Evolutionary conservation across 2,329 filamentous ascomycete species (phyloP).

Genomic region (Sphaerulina populicola): DNA sequence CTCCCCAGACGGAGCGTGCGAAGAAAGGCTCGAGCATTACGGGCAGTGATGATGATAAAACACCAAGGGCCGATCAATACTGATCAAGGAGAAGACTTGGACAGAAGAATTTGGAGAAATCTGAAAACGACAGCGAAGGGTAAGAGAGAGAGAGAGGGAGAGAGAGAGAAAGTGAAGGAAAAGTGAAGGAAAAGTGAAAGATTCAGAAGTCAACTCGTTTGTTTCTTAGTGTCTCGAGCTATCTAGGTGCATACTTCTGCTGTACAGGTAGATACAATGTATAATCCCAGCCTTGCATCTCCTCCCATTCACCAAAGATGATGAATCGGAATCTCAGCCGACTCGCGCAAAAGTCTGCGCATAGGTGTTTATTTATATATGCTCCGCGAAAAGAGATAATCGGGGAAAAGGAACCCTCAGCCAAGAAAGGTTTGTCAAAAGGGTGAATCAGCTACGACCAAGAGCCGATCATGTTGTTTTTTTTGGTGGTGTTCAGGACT

Average conservation of each 20-base stretch:
- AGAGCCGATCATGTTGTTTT: constrained; percentile 3
- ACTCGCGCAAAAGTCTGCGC: constrained; percentile 8
- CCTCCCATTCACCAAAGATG: background rate
- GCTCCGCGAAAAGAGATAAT: background rate
- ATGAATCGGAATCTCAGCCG: background rate
- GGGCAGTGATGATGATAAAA: no score
- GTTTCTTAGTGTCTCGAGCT: constrained; percentile 1
- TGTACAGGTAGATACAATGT: background rate
- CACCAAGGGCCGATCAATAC: no score
- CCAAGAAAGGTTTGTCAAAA: background rate
- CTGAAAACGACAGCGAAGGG: background rate
- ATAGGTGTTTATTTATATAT: background rate
- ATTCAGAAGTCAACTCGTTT: background rate
- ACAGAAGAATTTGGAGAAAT: no score
- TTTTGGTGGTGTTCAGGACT: background rate
- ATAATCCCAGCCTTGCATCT: constrained; percentile 1
- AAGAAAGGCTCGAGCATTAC: no score
- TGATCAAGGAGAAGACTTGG: no score
- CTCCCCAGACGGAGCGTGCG: no score
- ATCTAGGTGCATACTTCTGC: background rate
- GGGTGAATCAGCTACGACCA: constrained; percentile 2
- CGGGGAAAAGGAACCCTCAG: background rate
- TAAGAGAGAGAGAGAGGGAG: background rate
- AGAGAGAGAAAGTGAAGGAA: background rate
- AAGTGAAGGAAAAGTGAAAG: background rate